Evolutionary conservation across 164 flowering plant species (phyloP), one percentile per base, ranked within the genome.

Genomic region (Sextonia rubra): DNA sequence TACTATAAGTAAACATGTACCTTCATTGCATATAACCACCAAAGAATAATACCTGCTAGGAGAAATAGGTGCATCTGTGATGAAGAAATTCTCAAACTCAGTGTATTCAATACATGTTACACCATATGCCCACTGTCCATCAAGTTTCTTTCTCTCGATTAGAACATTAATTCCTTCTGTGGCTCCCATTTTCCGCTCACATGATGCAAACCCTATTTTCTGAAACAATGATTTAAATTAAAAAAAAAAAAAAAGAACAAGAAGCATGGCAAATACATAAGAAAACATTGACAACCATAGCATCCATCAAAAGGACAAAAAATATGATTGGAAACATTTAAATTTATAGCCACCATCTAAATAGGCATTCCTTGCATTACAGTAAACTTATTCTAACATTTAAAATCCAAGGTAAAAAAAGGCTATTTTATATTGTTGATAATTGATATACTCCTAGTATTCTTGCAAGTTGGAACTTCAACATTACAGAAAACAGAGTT

Each of bases 81-180:
- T 86, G 47, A 96, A 96, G 80, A 82, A 90, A 79, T 89, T 95
- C 64, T 91, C 93, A 78, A 95, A 92, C 77, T 95, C 99, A 7
- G 99, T 95, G 83, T 95, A 95, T 66, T 95, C 99, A 73, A 95
- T 90, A 77, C 99, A 95, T 74, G 99, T 91, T 65, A 92, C 70
- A 68, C 99, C 98, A 84, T 91, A 95, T 63, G 85, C 80, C 99
- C 99, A 95, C 62, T 79, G 82, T 69, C 94, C 98, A 81, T 89
- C 89, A 71, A 77, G 76, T 74, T 82, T 86, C 75, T 86, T 89
- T 80, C 85, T 89, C 81, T 95, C 98, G 47, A 95, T 70, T 22
- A 95, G 87, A 75, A 92, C 98, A 87, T 95, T 95, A 69, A 92
- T 84, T 80, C 99, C 99, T 82, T 95, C 99, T 67, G 99, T 92